phyloP scores from a whole-genome alignment of 768 basidiomycete genomes.

The Pisolithus marmoratus region DNA sequence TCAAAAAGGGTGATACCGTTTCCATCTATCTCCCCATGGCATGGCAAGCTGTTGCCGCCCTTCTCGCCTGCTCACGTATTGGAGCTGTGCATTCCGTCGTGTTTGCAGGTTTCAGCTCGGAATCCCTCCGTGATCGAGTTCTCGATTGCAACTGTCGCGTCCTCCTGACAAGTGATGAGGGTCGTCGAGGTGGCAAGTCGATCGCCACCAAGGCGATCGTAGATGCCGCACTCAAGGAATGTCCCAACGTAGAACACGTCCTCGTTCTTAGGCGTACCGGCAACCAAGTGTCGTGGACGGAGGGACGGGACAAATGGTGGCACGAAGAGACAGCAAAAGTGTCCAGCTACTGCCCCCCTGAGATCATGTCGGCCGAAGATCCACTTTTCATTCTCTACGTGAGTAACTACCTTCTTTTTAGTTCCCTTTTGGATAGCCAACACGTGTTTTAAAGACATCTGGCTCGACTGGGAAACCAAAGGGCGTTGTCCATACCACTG shows the following conservation, averaged over 20 bases:
- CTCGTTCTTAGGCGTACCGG: no score
- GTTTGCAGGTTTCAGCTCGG: constrained; percentile 95
- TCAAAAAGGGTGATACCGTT: constrained; percentile 94
- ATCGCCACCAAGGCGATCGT: constrained; percentile 95
- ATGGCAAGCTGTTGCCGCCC: constrained; percentile 93
- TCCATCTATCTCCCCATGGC: constrained; percentile 95
- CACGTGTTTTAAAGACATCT: constrained; percentile 56
- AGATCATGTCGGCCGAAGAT: no score
- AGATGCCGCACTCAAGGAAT: constrained; percentile 83
- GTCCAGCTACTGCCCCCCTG: constrained; percentile 81
- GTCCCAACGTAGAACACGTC: constrained; percentile 84
- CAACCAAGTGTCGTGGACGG: constrained; percentile 70
- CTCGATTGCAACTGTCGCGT: constrained; percentile 85
- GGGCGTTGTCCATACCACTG: constrained; percentile 90
- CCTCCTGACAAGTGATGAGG: constrained; percentile 95
- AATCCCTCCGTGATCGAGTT: constrained; percentile 88
- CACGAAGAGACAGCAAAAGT: constrained; percentile 86
- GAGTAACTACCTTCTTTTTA: constrained; percentile 28
- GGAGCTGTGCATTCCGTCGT: constrained; percentile 96
- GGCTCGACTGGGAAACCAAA: constrained; percentile 96
- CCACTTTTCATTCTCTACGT: constrained; percentile 97
- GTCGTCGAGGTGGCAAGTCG: constrained; percentile 86
- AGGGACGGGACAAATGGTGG: constrained; percentile 94
- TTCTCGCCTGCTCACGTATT: constrained; percentile 96
- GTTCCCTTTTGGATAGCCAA: constrained; percentile 3